phyloP scores from a whole-genome alignment of 768 basidiomycete genomes.

The Lactarius akahatsu region DNA sequence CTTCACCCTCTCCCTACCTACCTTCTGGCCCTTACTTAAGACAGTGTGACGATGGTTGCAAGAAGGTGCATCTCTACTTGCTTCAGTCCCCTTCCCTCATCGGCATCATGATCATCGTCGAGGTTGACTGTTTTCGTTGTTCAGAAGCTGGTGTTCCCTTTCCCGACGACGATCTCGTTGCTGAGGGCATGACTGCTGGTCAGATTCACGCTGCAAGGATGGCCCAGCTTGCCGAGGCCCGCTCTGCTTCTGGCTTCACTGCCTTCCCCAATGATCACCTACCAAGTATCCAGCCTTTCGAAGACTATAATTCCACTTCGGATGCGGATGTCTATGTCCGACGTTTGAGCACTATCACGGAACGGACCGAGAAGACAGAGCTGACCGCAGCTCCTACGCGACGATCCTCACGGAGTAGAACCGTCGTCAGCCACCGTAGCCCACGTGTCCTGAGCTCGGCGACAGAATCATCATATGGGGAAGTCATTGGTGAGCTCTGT shows the following conservation, averaged over 20 bases:
- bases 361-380: constrained; percentile 28
- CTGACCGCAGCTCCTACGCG: constrained; percentile 13
- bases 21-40: constrained; percentile 31
- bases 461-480: constrained; percentile 61
- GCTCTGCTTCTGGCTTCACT: constrained; percentile 34
- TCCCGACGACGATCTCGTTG: constrained; percentile 26
- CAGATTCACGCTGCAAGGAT: constrained; percentile 26
- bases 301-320: constrained; percentile 31
- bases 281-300: constrained; percentile 54
- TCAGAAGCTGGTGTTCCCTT: constrained; percentile 33
- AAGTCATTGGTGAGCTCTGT: constrained; percentile 50
- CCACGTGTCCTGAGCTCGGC: constrained; percentile 29
- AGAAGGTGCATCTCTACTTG: constrained; percentile 32
- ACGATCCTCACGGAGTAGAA: constrained; percentile 20
- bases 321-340: constrained; percentile 15
- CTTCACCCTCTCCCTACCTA: constrained; percentile 32
- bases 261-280: constrained; percentile 50
- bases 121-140: constrained; percentile 28
- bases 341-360: constrained; percentile 30
- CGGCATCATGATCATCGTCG: constrained; percentile 29
- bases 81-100: constrained; percentile 18
- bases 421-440: constrained; percentile 7
- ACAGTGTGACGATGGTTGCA: constrained; percentile 24
- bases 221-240: constrained; percentile 20
- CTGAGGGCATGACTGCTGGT: constrained; percentile 23